Evolutionary conservation across 192 early-diverging fungal genomes (phyloP).

Genomic region (Diversispora epigaea): DNA sequence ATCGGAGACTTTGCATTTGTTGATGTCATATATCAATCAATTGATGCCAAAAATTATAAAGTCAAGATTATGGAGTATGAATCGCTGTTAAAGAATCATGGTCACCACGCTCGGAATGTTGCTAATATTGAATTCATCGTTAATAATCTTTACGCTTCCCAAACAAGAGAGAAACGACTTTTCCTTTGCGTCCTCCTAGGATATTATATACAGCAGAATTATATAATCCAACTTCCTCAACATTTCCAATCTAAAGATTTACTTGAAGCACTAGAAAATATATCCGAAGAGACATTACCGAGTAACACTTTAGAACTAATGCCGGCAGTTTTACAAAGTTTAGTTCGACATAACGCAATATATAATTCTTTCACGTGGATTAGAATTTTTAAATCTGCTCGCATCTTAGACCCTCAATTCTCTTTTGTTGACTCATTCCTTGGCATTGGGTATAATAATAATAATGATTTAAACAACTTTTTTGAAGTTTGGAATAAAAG

Average conservation of each 20-base stretch:
- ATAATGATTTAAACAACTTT: not conserved
- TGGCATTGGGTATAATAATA: not conserved
- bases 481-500: not conserved
- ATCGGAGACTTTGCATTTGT: not conserved
- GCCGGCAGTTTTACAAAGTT: not conserved
- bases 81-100: not conserved
- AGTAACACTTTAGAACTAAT: not conserved
- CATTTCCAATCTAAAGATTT: not conserved
- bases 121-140: not conserved
- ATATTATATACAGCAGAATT: not conserved
- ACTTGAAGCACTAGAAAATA: not conserved
- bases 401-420: not conserved
- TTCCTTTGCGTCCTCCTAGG: not conserved
- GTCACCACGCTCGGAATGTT: not conserved
- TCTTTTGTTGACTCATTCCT: not conserved
- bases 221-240: not conserved
- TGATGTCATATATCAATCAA: not conserved
- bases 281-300: not conserved
- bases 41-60: not conserved
- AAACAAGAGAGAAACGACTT: not conserved
- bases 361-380: not conserved
- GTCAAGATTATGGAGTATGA: not conserved
- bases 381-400: not conserved
- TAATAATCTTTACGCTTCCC: not conserved
- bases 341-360: not conserved